A percentile compares a stretch with the other conserved stretches of the same genome.
Evolutionary conservation across 2,329 filamentous ascomycete species (phyloP).

Genomic region (Aureobasidium zeae): DNA sequence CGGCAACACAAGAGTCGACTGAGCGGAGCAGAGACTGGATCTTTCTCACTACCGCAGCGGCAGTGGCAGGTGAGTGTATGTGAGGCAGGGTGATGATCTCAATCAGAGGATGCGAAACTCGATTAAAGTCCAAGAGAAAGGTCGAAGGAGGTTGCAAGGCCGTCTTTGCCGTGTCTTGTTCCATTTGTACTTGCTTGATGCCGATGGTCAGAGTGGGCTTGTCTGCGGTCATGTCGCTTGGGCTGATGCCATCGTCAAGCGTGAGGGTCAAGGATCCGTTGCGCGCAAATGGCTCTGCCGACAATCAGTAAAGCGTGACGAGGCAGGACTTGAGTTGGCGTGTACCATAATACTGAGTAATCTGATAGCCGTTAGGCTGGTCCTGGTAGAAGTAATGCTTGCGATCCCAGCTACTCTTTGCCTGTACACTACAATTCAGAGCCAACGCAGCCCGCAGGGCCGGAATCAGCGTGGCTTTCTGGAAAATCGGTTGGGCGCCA

Average conservation of each 20-base stretch:
- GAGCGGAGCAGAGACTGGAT: conserved; percentile 70
- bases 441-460: conserved; percentile 84
- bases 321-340: background rate
- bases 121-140: conserved; percentile 86
- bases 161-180: conserved; percentile 96
- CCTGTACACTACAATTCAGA: conserved; percentile 68
- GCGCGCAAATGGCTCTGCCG: conserved; percentile 51
- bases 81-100: conserved; percentile 91
- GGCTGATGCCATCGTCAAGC: conserved; percentile 67
- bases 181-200: conserved; percentile 91
- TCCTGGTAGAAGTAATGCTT: conserved; percentile 99
- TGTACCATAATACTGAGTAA: conserved; percentile 81
- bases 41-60: conserved; percentile 81
- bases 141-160: conserved; percentile 63
- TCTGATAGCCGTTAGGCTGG: conserved; percentile 92
- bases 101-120: conserved; percentile 80
- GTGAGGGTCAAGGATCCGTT: conserved; percentile 64
- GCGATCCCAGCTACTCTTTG: conserved; percentile 74
- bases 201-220: conserved; percentile 52
- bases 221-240: conserved; percentile 54
- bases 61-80: conserved; percentile 77
- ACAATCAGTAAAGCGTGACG: background rate
- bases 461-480: conserved; percentile 72
- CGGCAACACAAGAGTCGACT: conserved; percentile 76
- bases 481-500: conserved; percentile 78